phyloP scores from a whole-genome alignment of 495 filamentous ascomycete species.

The Tetracladium setigerum region DNA sequence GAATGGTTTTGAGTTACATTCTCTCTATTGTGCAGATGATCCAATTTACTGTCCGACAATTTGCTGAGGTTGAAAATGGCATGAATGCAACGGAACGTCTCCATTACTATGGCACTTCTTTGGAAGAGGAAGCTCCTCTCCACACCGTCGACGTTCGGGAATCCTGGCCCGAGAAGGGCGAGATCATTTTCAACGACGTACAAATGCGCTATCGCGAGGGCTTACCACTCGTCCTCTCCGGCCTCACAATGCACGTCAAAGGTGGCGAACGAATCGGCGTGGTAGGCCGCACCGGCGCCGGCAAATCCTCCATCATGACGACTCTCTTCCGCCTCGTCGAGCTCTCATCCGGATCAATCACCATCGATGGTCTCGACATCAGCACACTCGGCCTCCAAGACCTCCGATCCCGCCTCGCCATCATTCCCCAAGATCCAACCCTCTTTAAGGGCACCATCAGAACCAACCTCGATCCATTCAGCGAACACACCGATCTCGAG shows the following conservation, averaged over 20 bases:
- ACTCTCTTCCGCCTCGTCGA: conserved; percentile 88
- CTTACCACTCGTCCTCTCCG: conserved; percentile 77
- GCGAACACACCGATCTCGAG: conserved; percentile 77
- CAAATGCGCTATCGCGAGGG: conserved; percentile 85
- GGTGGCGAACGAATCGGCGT: conserved; percentile 91
- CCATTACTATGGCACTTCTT: conserved; percentile 79
- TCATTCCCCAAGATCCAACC: conserved; percentile 95
- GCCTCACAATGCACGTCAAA: conserved; percentile 64
- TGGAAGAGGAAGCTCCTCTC: conserved; percentile 83
- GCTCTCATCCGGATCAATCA: conserved; percentile 73
- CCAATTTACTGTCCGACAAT: conserved; percentile 88
- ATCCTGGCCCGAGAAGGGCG: conserved; percentile 76
- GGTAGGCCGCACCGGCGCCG: conserved; percentile 88
- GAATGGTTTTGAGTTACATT: conserved; percentile 87
- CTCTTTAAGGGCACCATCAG: conserved; percentile 89
- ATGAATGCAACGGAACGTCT: conserved; percentile 96
- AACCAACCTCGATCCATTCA: conserved; percentile 87
- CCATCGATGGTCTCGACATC: conserved; percentile 88
- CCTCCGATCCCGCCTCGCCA: conserved; percentile 79
- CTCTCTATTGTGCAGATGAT: conserved; percentile 92
- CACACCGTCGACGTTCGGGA: conserved; percentile 58
- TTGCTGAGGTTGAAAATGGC: conserved; percentile 93
- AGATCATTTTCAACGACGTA: conserved; percentile 77
- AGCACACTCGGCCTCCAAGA: conserved; percentile 76
- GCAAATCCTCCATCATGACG: conserved; percentile 92